Evolutionary conservation across 306 rosid species (phyloP).

Genomic region (Fragaria vesca): DNA sequence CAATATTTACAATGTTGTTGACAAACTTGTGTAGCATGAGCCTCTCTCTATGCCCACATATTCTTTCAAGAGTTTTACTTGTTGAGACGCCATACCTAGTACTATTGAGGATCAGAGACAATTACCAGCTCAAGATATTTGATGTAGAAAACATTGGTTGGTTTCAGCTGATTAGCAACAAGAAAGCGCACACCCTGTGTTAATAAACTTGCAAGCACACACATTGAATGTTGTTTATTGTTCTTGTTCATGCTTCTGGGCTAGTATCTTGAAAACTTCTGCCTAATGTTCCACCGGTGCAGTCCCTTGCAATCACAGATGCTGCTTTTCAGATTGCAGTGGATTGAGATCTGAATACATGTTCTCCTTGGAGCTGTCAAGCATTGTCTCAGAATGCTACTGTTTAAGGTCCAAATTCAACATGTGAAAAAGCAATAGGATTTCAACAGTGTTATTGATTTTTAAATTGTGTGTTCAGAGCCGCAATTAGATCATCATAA

Average conservation of each 20-base stretch:
- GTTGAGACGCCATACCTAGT: slow-evolving; percentile 1
- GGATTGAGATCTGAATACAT: slow-evolving; percentile 15
- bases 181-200: background rate
- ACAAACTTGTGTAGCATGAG: slow-evolving; percentile 9
- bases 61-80: background rate
- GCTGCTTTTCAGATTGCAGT: slow-evolving; percentile 21
- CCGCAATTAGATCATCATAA: background rate
- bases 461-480: background rate
- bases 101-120: background rate
- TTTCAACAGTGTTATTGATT: background rate
- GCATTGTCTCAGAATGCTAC: slow-evolving; percentile 22
- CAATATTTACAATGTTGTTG: background rate
- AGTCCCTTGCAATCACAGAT: slow-evolving; percentile 16
- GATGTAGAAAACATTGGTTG: background rate
- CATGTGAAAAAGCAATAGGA: slow-evolving; percentile 9
- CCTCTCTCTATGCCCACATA: background rate
- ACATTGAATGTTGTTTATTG: background rate
- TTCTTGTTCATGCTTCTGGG: slow-evolving; percentile 1
- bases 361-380: slow-evolving; percentile 17
- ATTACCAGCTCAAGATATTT: slow-evolving; percentile 1
- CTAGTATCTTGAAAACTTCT: slow-evolving; percentile 12
- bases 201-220: background rate
- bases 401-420: slow-evolving; percentile 20
- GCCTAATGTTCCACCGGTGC: slow-evolving; percentile 12
- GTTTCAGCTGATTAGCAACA: background rate